Evolutionary conservation across 306 rosid species (phyloP).

Genomic region (Ammopiptanthus mongolicus): DNA sequence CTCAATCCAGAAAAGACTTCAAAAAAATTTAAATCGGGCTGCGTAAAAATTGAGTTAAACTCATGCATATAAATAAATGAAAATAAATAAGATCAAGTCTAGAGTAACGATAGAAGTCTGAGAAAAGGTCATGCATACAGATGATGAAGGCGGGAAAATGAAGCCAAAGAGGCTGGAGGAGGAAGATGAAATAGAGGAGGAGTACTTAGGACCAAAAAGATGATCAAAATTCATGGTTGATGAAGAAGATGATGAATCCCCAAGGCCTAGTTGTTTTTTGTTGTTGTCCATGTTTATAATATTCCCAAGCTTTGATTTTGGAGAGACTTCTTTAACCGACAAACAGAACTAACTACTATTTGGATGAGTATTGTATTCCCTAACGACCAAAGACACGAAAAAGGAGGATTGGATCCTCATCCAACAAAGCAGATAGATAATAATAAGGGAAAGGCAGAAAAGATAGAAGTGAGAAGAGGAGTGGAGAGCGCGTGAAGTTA

Average conservation of each 20-base stretch:
- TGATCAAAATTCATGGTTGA: constrained; percentile 53
- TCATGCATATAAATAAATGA: not conserved
- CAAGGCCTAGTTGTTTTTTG: constrained; percentile 36
- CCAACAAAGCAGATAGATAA: not conserved
- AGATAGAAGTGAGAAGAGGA: not conserved
- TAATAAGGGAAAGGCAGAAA: not conserved
- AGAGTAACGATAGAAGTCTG: not conserved
- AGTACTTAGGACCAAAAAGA: constrained; percentile 67
- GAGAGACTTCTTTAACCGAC: constrained; percentile 20
- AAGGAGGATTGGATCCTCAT: constrained; percentile 28
- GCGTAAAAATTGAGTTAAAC: not conserved
- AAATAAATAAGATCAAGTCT: not conserved
- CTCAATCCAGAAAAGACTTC: not conserved
- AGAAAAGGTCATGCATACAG: constrained; percentile 41
- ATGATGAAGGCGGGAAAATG: constrained; percentile 60
- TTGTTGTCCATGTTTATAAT: constrained; percentile 18
- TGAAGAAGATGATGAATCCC: constrained; percentile 43
- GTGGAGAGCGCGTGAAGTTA: constrained; percentile 31
- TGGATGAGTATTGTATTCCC: constrained; percentile 21
- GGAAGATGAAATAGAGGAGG: constrained; percentile 41
- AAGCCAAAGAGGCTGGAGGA: constrained; percentile 51
- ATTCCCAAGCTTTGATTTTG: not conserved
- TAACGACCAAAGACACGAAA: constrained; percentile 32
- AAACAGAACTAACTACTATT: constrained; percentile 41
- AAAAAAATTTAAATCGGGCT: not conserved